A percentile compares a stretch with the other conserved stretches of the same genome.
These are phyloP conservation scores for Fusarium vanettenii DNA, from an alignment of 2,329 filamentous ascomycete species.

Conservation along the genomic window DNA sequence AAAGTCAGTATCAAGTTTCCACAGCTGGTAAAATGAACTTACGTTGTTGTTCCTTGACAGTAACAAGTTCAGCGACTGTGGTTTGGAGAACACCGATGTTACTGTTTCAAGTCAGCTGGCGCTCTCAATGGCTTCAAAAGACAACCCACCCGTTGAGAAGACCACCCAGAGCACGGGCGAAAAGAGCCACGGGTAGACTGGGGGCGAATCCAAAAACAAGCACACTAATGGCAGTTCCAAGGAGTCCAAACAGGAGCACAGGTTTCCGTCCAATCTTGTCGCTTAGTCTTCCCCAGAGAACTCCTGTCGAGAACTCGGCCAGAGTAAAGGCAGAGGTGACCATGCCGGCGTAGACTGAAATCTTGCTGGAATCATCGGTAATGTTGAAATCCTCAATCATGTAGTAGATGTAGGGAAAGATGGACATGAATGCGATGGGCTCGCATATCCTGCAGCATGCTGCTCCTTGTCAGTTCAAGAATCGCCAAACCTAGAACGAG, in stretches of 20 bases:
- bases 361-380: slow-evolving; percentile 80
- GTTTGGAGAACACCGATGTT: slow-evolving; percentile 97
- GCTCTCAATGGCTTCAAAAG: slow-evolving; percentile 6
- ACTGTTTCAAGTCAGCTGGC: slow-evolving; percentile 54
- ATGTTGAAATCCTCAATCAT: slow-evolving; percentile 95
- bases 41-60: slow-evolving; percentile 93
- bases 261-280: slow-evolving; percentile 94
- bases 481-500: neutral
- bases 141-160: slow-evolving; percentile 84
- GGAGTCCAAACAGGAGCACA: slow-evolving; percentile 87
- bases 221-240: slow-evolving; percentile 93
- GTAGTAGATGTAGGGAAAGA: slow-evolving; percentile 98
- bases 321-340: slow-evolving; percentile 97
- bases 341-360: slow-evolving; percentile 93
- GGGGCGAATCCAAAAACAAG: slow-evolving; percentile 91
- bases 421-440: slow-evolving; percentile 99
- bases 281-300: slow-evolving; percentile 93
- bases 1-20: slow-evolving; percentile 39
- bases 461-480: slow-evolving; percentile 50
- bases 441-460: slow-evolving; percentile 96
- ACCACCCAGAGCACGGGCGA: slow-evolving; percentile 90
- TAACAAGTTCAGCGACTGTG: slow-evolving; percentile 93
- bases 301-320: slow-evolving; percentile 91
- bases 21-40: slow-evolving; percentile 49
- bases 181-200: slow-evolving; percentile 82